Base-by-base conservation (phyloP, 164 flowering plant species). In the Vitis rupestris region DNA sequence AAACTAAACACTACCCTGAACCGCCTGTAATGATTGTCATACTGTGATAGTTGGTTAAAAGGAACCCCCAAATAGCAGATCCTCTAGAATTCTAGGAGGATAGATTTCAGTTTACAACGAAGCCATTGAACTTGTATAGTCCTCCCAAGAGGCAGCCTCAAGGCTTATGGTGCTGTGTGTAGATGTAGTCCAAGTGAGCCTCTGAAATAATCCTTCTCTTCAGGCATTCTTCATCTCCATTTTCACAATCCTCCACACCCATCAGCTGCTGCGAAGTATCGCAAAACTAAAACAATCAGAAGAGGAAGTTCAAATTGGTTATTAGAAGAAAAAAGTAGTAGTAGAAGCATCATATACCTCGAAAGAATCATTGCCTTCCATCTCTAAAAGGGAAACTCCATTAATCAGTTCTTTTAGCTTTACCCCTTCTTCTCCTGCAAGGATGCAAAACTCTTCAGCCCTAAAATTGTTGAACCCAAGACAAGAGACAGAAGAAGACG, bases 101-200 rank as follows among this genome's bases (percentile, higher is more conserved):
- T 19, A 27, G 23, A 30, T 14, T n/a, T 50, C 4, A 4, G 11
- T 11, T 13, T 23, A 15, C n/a, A 49, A 53, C 47, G 50, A 52
- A 61, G 66, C 31, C 65, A 61, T 52, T 15, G 60, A 30, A 60
- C n/a, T 10, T 8, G 12, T 17, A 37, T 37, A 6, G 7, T 37
- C 44, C 44, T 37, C 44, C 47, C 47, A 29, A 31, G 48, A 16
- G 17, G 19, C 14, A 31, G 17, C 1, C 16, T 72, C 73, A 82
- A 31, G 87, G 87, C 57, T 83, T 83, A 16, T 79, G 87, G 62
- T 82, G 83, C 59, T 86, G 90, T 29, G 96, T 87, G 80, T 88
- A 90, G 66, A 90, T 87, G 71, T 88, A 90, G 72, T 90, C 96
- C 82, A 90, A 75, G 80, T 88, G 96, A 78, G 86, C 93, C 47